Base-by-base conservation (phyloP, 2,329 filamentous ascomycete species). In the Trichophyton simii region DNA sequence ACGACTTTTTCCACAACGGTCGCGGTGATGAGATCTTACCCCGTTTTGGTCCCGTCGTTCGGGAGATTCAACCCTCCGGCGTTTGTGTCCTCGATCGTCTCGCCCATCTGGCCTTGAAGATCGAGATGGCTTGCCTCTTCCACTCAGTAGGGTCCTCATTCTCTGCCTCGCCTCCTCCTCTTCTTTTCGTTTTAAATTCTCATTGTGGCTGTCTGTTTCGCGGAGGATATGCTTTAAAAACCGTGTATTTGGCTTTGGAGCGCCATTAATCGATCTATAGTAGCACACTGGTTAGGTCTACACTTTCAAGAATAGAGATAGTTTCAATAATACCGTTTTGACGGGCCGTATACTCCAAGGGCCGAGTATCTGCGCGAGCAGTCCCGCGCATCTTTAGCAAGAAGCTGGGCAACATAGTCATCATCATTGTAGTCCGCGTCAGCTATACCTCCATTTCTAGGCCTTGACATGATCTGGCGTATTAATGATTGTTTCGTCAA, bases 151-250 rank as follows among this genome's bases (percentile, higher is more conserved):
- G 61, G 80, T 78, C 66, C 82, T 82, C 61, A 95, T 80, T 20
- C 89, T 84, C 3, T 84, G 84, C 64, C 81, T 81, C 0, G 90
- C 85, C 66, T 97, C 91, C 57, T 87, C 84, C 28, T 86, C 85
- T 72, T 97, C 92, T 69, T 87, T 95, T 0, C 88, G 89, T 18
- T 90, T 83, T 34, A 97, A 79, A 0, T 89, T 88, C 25, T 88
- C 85, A 80, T 99, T 99, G 75, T 99, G 92, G 60, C 76, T 87
- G 68, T 95, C 88, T 7, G 90, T 95, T 66, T 94, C 88, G 65
- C 87, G 87, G 64, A 99, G 89, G 61, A 97, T 88, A 68, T 94
- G 87, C 62, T 86, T 86, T 48, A 99, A 77, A 71, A 97, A 97
- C 38, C 88, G 83, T 0, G 89, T 96, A 69, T 99, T 97, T 2